These are phyloP conservation scores for Theobroma grandiflorum DNA, from an alignment of 441 rosid genomes.

Conservation along the genomic window DNA sequence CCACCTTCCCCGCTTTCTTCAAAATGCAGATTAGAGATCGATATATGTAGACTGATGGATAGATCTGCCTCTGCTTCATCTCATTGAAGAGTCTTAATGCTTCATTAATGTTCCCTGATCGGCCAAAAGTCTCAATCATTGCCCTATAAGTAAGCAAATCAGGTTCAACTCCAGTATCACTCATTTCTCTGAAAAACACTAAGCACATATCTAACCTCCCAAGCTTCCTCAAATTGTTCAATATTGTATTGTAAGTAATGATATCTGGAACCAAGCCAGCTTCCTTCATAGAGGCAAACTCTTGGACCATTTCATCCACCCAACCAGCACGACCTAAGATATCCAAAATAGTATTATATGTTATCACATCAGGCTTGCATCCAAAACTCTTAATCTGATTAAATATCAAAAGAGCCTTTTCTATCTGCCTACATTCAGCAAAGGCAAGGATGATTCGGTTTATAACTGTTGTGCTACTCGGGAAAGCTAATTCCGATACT, in stretches of 20 bases:
- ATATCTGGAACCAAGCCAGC: constrained; percentile 60
- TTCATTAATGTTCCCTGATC: constrained; percentile 66
- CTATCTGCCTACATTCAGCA: constrained; percentile 69
- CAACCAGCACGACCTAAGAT: constrained; percentile 69
- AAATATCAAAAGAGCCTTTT: constrained; percentile 68
- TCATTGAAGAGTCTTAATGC: constrained; percentile 69
- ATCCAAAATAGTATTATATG: constrained; percentile 75
- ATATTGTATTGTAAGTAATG: constrained; percentile 73
- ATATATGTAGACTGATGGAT: constrained; percentile 70
- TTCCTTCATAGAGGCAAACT: constrained; percentile 69
- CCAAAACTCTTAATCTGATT: constrained; percentile 51
- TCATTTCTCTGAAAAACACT: constrained; percentile 65
- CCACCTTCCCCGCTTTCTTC: constrained; percentile 71
- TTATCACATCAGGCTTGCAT: constrained; percentile 71
- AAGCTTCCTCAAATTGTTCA: constrained; percentile 69
- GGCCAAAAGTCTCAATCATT: constrained; percentile 74
- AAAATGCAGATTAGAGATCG: constrained; percentile 61
- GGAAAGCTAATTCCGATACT: constrained; percentile 52
- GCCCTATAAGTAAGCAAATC: constrained; percentile 89
- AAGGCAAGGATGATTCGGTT: constrained; percentile 74
- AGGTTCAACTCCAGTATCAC: constrained; percentile 55
- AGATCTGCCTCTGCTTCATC: constrained; percentile 70
- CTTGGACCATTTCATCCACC: constrained; percentile 60
- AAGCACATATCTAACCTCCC: constrained; percentile 75
- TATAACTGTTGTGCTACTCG: constrained; percentile 48